A percentile compares a stretch with the other conserved stretches of the same genome.
These are phyloP conservation scores for Chrysanthemum makinoi DNA, from an alignment of 129 eudicot genomes.

Conservation along the genomic window DNA sequence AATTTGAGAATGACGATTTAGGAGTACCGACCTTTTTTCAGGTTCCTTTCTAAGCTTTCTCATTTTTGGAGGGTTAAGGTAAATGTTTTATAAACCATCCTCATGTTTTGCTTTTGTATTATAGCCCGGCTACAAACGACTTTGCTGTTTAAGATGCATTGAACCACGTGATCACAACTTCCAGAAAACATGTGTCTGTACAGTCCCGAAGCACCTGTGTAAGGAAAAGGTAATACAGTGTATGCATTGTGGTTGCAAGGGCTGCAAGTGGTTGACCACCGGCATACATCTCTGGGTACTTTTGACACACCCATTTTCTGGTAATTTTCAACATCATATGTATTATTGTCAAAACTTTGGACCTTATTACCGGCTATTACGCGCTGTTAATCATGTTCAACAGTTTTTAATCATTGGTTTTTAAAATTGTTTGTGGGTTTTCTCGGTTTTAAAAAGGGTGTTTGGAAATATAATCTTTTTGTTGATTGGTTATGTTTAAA, in stretches of 20 bases:
- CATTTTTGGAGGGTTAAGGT: too few relatives aligned
- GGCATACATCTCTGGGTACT: neutral
- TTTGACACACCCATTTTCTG: neutral
- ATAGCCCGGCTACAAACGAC: too few relatives aligned
- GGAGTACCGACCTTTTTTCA: too few relatives aligned
- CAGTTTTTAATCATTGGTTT: too few relatives aligned
- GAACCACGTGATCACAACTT: conserved; percentile 84
- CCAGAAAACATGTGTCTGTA: conserved; percentile 68
- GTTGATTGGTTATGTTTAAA: too few relatives aligned
- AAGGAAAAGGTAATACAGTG: conserved; percentile 76
- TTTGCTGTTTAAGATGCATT: conserved; percentile 75
- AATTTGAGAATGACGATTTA: too few relatives aligned
- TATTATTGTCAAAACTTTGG: conserved; percentile 12
- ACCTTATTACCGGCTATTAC: neutral
- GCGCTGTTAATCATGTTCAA: conserved; percentile 13
- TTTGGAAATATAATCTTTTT: too few relatives aligned
- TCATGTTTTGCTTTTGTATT: too few relatives aligned
- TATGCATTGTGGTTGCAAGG: conserved; percentile 80
- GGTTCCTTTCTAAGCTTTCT: too few relatives aligned
- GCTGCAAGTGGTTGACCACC: conserved; percentile 65
- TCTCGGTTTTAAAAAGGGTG: too few relatives aligned
- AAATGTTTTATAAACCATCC: too few relatives aligned
- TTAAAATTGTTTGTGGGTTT: too few relatives aligned
- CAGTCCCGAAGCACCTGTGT: conserved; percentile 70
- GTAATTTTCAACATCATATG: neutral